Percentiles rank a stretch among this genome's conserved stretches.
Evolutionary conservation across 2,329 filamentous ascomycete genomes (phyloP).

Genomic region (Fusarium illudens): DNA sequence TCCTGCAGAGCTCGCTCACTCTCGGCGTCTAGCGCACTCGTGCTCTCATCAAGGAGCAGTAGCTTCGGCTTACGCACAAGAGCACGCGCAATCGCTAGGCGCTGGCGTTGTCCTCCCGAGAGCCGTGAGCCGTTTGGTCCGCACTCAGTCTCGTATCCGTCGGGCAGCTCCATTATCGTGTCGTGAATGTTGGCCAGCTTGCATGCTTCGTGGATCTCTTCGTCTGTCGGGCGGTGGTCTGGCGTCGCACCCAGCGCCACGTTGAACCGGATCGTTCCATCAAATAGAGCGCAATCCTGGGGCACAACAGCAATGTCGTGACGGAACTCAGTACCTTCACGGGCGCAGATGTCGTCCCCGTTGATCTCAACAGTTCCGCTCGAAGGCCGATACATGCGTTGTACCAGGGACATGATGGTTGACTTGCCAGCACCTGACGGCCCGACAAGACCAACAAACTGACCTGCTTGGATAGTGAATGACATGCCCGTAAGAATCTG

Average conservation of each 20-base stretch:
- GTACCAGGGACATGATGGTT: slow-evolving; percentile 66
- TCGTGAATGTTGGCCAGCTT: slow-evolving; percentile 76
- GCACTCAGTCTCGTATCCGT: slow-evolving; percentile 72
- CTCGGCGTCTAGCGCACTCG: slow-evolving; percentile 77
- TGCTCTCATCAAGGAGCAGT: slow-evolving; percentile 83
- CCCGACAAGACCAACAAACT: slow-evolving; percentile 71
- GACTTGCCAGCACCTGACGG: slow-evolving; percentile 74
- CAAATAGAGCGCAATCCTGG: slow-evolving; percentile 66
- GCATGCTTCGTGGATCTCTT: slow-evolving; percentile 72
- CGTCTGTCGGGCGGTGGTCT: slow-evolving; percentile 61
- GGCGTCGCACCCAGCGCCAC: slow-evolving; percentile 64
- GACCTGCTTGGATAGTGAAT: slow-evolving; percentile 64
- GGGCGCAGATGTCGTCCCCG: slow-evolving; percentile 55
- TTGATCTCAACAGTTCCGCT: slow-evolving; percentile 55
- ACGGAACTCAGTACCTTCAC: slow-evolving; percentile 56
- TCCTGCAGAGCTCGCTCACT: slow-evolving; percentile 73
- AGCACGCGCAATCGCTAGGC: slow-evolving; percentile 80
- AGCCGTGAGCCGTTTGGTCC: slow-evolving; percentile 78
- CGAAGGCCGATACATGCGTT: slow-evolving; percentile 58
- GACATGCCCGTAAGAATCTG: slow-evolving; percentile 65
- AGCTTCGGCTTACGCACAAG: slow-evolving; percentile 76
- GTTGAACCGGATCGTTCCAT: slow-evolving; percentile 65
- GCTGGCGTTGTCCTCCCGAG: slow-evolving; percentile 82
- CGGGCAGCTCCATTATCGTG: slow-evolving; percentile 67
- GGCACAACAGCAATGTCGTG: slow-evolving; percentile 64